Evolutionary conservation across 208 protist species (phyloP), one percentile per base, ranked within the genome.

Genomic region (Trypanosoma caninum): DNA sequence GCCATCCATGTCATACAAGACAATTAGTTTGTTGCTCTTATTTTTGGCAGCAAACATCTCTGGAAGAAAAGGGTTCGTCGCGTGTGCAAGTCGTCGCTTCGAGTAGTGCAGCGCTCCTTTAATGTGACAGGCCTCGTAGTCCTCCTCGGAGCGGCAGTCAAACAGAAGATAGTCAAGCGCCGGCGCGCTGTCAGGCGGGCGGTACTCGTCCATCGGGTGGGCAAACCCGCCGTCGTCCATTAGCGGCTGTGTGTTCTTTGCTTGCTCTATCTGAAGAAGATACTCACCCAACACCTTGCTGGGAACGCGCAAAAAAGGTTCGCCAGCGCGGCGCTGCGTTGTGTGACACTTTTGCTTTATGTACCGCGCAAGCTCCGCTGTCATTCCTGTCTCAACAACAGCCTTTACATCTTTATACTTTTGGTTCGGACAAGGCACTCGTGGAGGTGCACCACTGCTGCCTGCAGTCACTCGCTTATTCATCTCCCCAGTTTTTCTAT

Each of bases 41-140:
- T 97, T 97, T 59, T 94, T 93, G 61, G 89, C 81, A 8, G 72
- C 50, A 70, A 82, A 91, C 76, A 97, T 91, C 57, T 93, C 87
- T 0, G 84, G 72, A 38, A 89, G 53, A 66, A 93, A 87, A 0
- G 87, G 86, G 53, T 80, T 89, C 2, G 70, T 91, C 20, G 85
- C 73, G 68, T 93, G 84, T 48, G 84, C 69, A 31, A 97, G 56
- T 53, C 70, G 79, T 11, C 80, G 76, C 52, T 76, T 79, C 1
- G 87, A 83, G 65, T 95, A 97, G 72, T 93, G 87, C 23, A 93
- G 46, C 10, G 91, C 81, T 0, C 76, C 74, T 7, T 73, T 66
- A 53, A 97, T 86, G 57, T 95, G 89, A 72, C 89, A 93, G 16
- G 72, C 31, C 2, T 74, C 65, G 57, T 92, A 97, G 6, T 84